Percentiles rank a stretch among this genome's conserved stretches.
These are phyloP conservation scores for Geranomyces variabilis DNA, from an alignment of 192 early-diverging fungal genomes.

Conservation along the genomic window DNA sequence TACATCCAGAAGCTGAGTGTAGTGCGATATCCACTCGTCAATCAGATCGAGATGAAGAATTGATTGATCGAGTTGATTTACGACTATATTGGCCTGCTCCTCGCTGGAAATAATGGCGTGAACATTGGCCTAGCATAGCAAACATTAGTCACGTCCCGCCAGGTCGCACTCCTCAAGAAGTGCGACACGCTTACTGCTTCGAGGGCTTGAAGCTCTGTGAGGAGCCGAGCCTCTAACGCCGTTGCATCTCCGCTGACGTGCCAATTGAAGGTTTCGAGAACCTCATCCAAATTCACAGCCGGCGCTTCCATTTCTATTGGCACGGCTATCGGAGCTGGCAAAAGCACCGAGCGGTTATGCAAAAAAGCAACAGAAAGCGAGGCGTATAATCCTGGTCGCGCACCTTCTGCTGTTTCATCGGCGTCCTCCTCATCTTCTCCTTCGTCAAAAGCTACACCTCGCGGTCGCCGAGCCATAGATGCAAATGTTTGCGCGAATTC, in stretches of 20 bases:
- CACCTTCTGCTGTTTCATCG: not conserved
- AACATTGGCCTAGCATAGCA: conserved; percentile 73
- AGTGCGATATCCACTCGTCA: conserved; percentile 85
- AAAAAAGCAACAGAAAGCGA: no score
- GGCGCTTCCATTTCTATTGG: conserved; percentile 20
- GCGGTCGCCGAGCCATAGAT: conserved; percentile 2
- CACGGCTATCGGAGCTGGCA: not conserved
- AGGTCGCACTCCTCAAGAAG: not conserved
- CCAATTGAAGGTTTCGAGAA: conserved; percentile 82
- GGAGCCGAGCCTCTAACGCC: conserved; percentile 80
- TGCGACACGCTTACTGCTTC: conserved; percentile 63
- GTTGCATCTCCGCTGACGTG: conserved; percentile 84
- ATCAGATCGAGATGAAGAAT: conserved; percentile 80
- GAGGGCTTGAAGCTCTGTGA: conserved; percentile 82
- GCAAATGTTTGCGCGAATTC: conserved; percentile 27
- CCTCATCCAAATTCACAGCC: conserved; percentile 41
- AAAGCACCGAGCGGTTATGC: no score
- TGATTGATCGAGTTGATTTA: conserved; percentile 82
- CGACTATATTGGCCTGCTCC: conserved; percentile 76
- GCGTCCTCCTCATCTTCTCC: conserved; percentile 4
- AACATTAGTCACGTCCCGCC: no score
- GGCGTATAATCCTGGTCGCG: no score
- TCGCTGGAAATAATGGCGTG: conserved; percentile 93
- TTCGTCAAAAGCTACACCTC: conserved; percentile 34
- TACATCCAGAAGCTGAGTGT: conserved; percentile 85